Evolutionary conservation across 2,329 filamentous ascomycete species (phyloP), one percentile per base, ranked within the genome.

Genomic region (Fusarium veterinarium): DNA sequence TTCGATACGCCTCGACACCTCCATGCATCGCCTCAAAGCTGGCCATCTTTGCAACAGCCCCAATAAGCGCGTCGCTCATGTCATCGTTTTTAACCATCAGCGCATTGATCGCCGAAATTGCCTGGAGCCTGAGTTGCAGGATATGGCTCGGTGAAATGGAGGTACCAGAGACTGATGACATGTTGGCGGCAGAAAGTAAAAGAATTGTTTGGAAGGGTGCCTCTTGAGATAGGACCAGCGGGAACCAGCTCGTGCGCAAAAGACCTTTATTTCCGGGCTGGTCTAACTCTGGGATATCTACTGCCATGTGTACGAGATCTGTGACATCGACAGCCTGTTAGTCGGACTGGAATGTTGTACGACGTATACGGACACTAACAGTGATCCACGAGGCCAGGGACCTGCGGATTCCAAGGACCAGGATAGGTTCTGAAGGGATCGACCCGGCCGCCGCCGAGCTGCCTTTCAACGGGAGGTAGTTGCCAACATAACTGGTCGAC

Each of bases 61-160:
- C 51, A 4, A 53, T 41, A 9, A 53, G 51, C 0, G 33, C 20
- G 7, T 53, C 51, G 14, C 51, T 53, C 0, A 16, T 40, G 2
- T 10, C 14, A n/a, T 40, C 8, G 5, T 28, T 6, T 2, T 14
- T 17, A 5, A 19, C 51, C 33, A 53, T 17, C 5, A 40, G 7
- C 1, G 25, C 4, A 14, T 53, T 53, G 8, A 53, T 40, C 2
- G 35, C 28, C 0, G 51, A 30, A 3, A 53, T 53, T 0, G 51
- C 51, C 7, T 40, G 13, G 5, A 40, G 51, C 3, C 51, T 38
- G 0, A 53, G 35, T 4, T 40, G 23, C 1, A 53, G 20, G 0
- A 40, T n/a, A 23, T n/a, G 8, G 0, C 1, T 30, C 0, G 33
- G 5, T 4, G 25, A 7, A 5, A 30, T 28, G 0, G 33, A 17